Percentiles rank a stretch among this genome's conserved stretches.
These are phyloP conservation scores for Cladosporium sp. DNA, from an alignment of 2,329 filamentous ascomycete species.

Conservation along the genomic window DNA sequence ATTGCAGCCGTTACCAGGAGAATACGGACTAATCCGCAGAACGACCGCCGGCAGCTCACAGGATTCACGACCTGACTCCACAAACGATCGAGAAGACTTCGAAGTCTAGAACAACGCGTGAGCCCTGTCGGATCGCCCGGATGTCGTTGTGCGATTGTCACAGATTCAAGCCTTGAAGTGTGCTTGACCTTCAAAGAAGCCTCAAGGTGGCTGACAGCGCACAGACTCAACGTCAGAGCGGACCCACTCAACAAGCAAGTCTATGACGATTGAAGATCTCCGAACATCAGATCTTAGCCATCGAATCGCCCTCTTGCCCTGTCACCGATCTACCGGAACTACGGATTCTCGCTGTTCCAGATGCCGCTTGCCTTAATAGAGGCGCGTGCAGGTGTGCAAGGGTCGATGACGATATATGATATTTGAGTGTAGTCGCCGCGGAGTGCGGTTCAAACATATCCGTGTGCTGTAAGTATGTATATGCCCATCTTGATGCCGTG, in stretches of 20 bases:
- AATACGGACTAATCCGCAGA: too few relatives aligned
- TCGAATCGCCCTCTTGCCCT: background rate
- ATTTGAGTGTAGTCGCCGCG: background rate
- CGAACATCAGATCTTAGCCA: constrained; percentile 1
- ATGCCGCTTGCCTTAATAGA: background rate
- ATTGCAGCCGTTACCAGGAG: too few relatives aligned
- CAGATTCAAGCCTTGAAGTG: too few relatives aligned
- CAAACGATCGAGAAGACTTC: too few relatives aligned
- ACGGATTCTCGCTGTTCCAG: background rate
- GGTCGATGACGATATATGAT: constrained; percentile 3
- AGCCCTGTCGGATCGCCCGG: too few relatives aligned
- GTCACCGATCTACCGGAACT: constrained; percentile 1
- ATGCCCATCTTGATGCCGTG: background rate
- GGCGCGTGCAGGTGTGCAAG: background rate
- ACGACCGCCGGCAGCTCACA: too few relatives aligned
- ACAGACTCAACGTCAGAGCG: background rate
- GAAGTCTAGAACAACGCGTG: too few relatives aligned
- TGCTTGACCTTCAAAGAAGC: background rate
- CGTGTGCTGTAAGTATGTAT: background rate
- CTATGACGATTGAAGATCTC: constrained; percentile 2
- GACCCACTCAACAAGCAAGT: constrained; percentile 3
- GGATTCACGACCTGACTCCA: too few relatives aligned
- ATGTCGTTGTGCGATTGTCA: too few relatives aligned
- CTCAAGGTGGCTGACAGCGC: background rate
- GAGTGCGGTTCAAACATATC: background rate